Conservation (phyloP, 257 asterid genomes). For the Salvia miltiorrhiza region DNA sequence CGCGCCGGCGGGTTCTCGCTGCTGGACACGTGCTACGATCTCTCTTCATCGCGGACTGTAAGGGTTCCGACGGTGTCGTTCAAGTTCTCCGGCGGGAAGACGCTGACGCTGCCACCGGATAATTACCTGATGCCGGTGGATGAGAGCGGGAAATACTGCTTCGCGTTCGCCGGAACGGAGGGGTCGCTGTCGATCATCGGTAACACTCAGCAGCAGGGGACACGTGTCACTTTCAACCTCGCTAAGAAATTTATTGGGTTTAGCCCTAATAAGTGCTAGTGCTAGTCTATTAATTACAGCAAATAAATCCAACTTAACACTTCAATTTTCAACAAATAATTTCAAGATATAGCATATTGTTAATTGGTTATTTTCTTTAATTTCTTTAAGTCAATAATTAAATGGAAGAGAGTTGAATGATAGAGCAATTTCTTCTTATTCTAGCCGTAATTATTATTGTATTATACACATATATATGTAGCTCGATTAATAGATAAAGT, state of each 20-base stretch:
- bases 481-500: too few species aligned
- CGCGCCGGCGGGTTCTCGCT: constrained; percentile 36
- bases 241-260: constrained; percentile 55
- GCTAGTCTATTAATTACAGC: not conserved
- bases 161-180: constrained; percentile 64
- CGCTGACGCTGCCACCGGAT: constrained; percentile 41
- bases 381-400: too few species aligned
- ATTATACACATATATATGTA: too few species aligned
- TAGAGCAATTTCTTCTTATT: too few species aligned
- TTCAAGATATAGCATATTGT: not conserved
- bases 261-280: constrained; percentile 70
- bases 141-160: constrained; percentile 49
- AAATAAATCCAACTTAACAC: not conserved
- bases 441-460: too few species aligned
- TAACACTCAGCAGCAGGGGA: constrained; percentile 85
- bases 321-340: not conserved
- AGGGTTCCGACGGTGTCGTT: constrained; percentile 68
- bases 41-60: constrained; percentile 35
- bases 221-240: constrained; percentile 66
- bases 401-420: too few species aligned
- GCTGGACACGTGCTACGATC: constrained; percentile 75
- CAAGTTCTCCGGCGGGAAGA: constrained; percentile 42
- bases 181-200: constrained; percentile 73
- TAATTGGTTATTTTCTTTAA: too few species aligned
- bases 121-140: constrained; percentile 72